Evolutionary conservation across 768 basidiomycete genomes (phyloP).

Genomic region (Cystofilobasidium bisporidii): DNA sequence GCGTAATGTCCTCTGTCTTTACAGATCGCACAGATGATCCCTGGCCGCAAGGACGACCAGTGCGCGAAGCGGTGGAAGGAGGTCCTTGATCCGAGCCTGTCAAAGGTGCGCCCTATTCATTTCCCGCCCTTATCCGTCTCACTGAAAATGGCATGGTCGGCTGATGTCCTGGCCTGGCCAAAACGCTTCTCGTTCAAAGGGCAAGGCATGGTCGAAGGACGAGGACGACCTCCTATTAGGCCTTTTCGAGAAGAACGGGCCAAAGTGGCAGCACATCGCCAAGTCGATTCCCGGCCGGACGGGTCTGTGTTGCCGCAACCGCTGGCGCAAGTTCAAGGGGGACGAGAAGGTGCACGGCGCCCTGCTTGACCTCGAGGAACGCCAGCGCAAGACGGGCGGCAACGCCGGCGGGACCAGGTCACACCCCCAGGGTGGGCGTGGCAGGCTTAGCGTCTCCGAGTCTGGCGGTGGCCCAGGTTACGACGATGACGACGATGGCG

Average conservation of each 20-base stretch:
- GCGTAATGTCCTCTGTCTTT: no score
- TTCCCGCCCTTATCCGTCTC: no score
- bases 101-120: constrained; percentile 9
- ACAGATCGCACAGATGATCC: constrained; percentile 28
- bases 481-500: not conserved
- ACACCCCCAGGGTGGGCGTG: constrained; percentile 23
- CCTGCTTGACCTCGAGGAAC: constrained; percentile 17
- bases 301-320: constrained; percentile 27
- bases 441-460: constrained; percentile 10
- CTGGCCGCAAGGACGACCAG: constrained; percentile 29
- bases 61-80: constrained; percentile 28
- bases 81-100: constrained; percentile 26
- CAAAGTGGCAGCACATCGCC: constrained; percentile 27
- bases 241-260: constrained; percentile 20
- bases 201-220: constrained; percentile 19
- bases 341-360: constrained; percentile 17
- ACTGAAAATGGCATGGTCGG: no score
- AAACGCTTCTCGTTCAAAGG: no score
- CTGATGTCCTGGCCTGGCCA: no score
- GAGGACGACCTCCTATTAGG: constrained; percentile 22
- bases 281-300: constrained; percentile 28
- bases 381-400: constrained; percentile 25
- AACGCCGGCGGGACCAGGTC: constrained; percentile 26
- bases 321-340: constrained; percentile 28
- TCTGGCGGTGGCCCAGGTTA: not conserved